These are phyloP conservation scores for Begonia masoniana DNA, from an alignment of 306 rosid genomes.

Conservation along the genomic window DNA sequence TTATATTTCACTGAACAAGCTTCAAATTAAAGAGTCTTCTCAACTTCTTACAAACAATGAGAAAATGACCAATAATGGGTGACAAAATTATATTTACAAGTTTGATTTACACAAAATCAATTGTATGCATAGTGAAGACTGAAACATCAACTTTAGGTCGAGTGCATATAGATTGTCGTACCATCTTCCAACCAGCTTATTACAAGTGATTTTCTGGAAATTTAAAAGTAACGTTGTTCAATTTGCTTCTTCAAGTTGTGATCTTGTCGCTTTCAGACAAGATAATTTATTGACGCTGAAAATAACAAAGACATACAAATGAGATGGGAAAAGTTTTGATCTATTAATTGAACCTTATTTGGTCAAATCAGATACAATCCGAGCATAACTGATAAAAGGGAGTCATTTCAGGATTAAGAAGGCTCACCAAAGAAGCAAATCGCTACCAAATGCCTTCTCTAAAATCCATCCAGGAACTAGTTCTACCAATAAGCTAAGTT, in stretches of 20 bases:
- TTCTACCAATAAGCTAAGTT: constrained; percentile 44
- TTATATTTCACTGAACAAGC: no score
- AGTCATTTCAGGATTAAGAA: constrained; percentile 1
- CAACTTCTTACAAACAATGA: no score
- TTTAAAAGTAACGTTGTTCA: constrained; percentile 7
- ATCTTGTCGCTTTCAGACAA: constrained; percentile 24
- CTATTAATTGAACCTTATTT: not conserved
- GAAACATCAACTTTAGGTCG: no score
- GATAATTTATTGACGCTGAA: constrained; percentile 47
- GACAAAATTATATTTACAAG: no score
- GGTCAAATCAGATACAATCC: no score
- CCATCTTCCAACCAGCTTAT: no score
- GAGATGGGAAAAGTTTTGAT: not conserved
- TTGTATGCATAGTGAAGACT: no score
- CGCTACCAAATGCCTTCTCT: constrained; percentile 53
- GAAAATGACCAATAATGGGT: no score
- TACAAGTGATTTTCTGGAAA: no score
- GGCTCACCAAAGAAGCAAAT: constrained; percentile 44
- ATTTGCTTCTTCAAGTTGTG: constrained; percentile 54
- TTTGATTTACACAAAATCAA: no score
- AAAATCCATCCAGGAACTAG: constrained; percentile 82
- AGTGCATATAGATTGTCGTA: no score
- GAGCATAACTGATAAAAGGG: not conserved
- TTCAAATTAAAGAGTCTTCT: no score
- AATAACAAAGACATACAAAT: not conserved